A percentile compares a stretch with the other conserved stretches of the same genome.
These are phyloP conservation scores for Erythrophleum fordii DNA, from an alignment of 306 rosid genomes.

Conservation along the genomic window DNA sequence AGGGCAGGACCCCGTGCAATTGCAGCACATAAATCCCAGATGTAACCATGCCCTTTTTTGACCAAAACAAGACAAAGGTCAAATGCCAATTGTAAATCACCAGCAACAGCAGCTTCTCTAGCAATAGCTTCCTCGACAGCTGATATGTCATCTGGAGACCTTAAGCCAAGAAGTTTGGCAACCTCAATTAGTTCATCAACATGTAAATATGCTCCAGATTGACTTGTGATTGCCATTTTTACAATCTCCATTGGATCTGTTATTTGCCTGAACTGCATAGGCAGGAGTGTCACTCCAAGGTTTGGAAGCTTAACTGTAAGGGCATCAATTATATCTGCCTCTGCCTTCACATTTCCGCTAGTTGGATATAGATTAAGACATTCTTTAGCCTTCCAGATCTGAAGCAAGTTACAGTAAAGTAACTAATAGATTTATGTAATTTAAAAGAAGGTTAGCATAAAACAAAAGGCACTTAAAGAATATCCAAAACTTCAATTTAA, in stretches of 20 bases:
- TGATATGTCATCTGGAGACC: constrained; percentile 75
- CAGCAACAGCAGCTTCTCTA: constrained; percentile 99
- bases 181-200: constrained; percentile 94
- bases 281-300: constrained; percentile 95
- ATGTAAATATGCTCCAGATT: constrained; percentile 91
- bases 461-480: constrained; percentile 27
- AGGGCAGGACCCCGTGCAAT: constrained; percentile 99
- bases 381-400: constrained; percentile 98
- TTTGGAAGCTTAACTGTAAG: constrained; percentile 85
- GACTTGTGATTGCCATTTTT: constrained; percentile 85
- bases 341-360: constrained; percentile 72
- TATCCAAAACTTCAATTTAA: constrained; percentile 28
- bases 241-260: constrained; percentile 93
- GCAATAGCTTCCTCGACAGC: constrained; percentile 96
- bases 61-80: constrained; percentile 94
- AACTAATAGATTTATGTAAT: constrained; percentile 36
- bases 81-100: constrained; percentile 96
- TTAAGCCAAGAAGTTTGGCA: constrained; percentile 89
- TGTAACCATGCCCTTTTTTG: constrained; percentile 83
- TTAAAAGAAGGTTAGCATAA: constrained; percentile 35
- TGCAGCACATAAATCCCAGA: constrained; percentile 99
- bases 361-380: constrained; percentile 81
- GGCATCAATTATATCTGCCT: constrained; percentile 86
- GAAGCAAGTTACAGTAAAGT: constrained; percentile 47
- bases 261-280: constrained; percentile 95